These are phyloP conservation scores for Boechera retrofracta DNA, from an alignment of 345 rosid genomes.

Conservation along the genomic window DNA sequence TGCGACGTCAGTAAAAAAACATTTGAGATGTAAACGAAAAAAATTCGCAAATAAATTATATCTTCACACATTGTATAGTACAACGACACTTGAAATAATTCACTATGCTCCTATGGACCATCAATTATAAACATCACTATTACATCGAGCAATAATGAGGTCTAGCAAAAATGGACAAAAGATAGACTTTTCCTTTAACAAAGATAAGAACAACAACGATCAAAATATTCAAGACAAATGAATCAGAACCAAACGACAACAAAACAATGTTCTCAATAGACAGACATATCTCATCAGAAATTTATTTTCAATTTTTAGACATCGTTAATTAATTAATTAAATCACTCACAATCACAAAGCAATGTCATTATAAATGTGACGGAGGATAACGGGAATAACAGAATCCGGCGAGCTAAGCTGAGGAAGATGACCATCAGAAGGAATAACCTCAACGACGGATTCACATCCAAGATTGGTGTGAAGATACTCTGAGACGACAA, in stretches of 20 bases:
- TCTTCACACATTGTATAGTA: not conserved
- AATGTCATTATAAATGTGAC: constrained; percentile 74
- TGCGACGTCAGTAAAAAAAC: too few relatives aligned
- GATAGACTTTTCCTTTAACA: constrained; percentile 26
- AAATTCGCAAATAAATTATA: not conserved
- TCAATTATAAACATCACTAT: constrained; percentile 17
- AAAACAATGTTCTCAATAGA: constrained; percentile 19
- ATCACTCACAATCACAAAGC: constrained; percentile 46
- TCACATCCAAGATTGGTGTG: constrained; percentile 67
- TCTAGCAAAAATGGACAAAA: constrained; percentile 33
- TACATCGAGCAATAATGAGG: constrained; percentile 26
- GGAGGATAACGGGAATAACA: constrained; percentile 75
- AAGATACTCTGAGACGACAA: constrained; percentile 74
- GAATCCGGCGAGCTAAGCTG: constrained; percentile 91
- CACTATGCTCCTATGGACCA: constrained; percentile 21
- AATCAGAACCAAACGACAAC: constrained; percentile 36
- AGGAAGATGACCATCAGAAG: constrained; percentile 90
- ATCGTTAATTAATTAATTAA: not conserved
- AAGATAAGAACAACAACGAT: constrained; percentile 33
- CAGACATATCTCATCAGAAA: constrained; percentile 33
- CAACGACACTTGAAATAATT: constrained; percentile 20
- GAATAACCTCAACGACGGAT: constrained; percentile 81
- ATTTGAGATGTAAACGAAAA: too few relatives aligned
- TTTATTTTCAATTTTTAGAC: not conserved
- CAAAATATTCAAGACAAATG: not conserved